Conservation (phyloP, 345 rosid species). For the Eucalyptus coolabah region DNA sequence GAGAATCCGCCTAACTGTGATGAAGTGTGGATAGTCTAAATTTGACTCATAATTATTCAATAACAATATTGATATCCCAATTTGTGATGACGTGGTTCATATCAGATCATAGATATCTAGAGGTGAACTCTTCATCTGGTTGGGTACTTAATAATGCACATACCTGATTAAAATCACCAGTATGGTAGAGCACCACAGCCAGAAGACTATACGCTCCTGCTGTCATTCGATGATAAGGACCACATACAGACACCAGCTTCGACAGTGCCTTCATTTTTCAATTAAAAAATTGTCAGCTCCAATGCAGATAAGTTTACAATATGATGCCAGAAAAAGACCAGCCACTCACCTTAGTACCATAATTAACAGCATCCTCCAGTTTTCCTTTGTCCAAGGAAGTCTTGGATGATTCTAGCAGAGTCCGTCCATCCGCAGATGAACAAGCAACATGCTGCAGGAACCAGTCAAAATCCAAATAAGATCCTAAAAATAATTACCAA, state of each 20-base stretch:
- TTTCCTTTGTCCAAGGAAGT: conserved; percentile 95
- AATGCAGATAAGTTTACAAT: not conserved
- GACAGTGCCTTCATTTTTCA: conserved; percentile 63
- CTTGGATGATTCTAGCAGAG: conserved; percentile 87
- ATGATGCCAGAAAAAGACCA: not conserved
- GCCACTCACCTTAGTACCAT: conserved; percentile 67
- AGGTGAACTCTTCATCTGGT: not conserved
- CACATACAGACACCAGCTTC: conserved; percentile 88
- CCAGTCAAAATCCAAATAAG: conserved; percentile 1
- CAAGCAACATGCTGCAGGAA: conserved; percentile 74
- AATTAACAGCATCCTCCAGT: conserved; percentile 89
- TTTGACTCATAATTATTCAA: not conserved
- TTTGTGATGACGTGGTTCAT: not conserved
- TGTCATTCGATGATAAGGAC: conserved; percentile 96
- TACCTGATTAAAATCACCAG: conserved; percentile 97
- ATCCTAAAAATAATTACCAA: not conserved
- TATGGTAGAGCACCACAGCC: conserved; percentile 95
- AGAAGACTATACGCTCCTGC: conserved; percentile 98
- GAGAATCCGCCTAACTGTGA: not conserved
- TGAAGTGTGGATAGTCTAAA: not conserved
- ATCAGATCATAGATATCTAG: not conserved
- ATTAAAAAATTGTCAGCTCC: not conserved
- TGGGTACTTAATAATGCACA: not conserved
- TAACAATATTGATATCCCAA: not conserved
- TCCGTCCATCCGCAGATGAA: conserved; percentile 96